phyloP scores from a whole-genome alignment of 306 rosid species.

The Abrus precatorius region DNA sequence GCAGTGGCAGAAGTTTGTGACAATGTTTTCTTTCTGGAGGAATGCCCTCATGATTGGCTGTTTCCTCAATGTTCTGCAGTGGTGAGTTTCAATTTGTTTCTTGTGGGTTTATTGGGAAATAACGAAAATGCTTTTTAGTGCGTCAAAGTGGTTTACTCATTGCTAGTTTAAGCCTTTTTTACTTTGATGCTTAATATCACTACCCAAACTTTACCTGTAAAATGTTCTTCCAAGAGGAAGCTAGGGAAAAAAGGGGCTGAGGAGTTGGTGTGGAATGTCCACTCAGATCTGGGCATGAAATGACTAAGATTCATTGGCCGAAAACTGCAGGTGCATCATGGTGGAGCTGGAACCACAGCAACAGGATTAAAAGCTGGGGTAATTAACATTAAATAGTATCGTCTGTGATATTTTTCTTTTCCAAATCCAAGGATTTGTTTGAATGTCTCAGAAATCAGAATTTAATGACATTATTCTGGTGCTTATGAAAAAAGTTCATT shows the following conservation, averaged over 20 bases:
- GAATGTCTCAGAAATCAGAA: background rate
- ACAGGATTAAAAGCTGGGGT: slow-evolving; percentile 97
- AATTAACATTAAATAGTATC: slow-evolving; percentile 56
- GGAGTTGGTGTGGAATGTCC: background rate
- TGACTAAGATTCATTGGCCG: slow-evolving; percentile 38
- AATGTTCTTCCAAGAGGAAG: slow-evolving; percentile 17
- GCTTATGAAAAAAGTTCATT: background rate
- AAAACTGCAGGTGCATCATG: slow-evolving; percentile 92
- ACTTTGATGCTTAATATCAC: slow-evolving; percentile 4
- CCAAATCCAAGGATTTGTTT: slow-evolving; percentile 26
- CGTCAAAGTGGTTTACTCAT: background rate
- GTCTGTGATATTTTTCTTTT: slow-evolving; percentile 25
- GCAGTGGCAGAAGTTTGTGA: slow-evolving; percentile 82
- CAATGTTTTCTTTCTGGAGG: slow-evolving; percentile 80
- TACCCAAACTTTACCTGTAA: background rate
- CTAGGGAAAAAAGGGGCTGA: slow-evolving; percentile 1
- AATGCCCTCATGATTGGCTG: slow-evolving; percentile 98
- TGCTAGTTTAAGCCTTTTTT: slow-evolving; percentile 8
- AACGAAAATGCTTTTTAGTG: background rate
- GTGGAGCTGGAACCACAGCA: slow-evolving; percentile 99
- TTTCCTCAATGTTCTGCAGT: slow-evolving; percentile 97
- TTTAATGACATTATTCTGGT: slow-evolving; percentile 14
- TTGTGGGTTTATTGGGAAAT: slow-evolving; percentile 5
- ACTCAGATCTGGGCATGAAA: background rate
- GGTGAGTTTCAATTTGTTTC: slow-evolving; percentile 62